Percentiles rank a stretch among this genome's conserved stretches.
Conservation (phyloP, 352 stramenopile species). For the Phytophthora crassamura region DNA sequence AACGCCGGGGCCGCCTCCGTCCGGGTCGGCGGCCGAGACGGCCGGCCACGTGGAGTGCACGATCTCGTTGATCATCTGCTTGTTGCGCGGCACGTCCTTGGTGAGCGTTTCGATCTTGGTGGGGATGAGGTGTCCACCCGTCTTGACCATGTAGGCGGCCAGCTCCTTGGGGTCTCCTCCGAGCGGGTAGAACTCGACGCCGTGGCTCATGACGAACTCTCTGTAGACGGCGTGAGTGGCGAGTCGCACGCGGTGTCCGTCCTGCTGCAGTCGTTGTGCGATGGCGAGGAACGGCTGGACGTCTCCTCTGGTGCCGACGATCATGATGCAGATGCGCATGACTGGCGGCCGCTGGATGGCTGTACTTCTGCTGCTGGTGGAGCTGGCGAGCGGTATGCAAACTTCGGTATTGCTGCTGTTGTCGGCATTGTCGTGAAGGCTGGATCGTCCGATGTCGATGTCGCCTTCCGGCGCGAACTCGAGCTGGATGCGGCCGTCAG, state of each 20-base stretch:
- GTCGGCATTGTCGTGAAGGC: not conserved
- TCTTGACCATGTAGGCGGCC: constrained; percentile 92
- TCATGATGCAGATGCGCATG: constrained; percentile 80
- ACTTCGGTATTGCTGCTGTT: not conserved
- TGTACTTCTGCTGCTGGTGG: not conserved
- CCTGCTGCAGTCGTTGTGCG: constrained; percentile 66
- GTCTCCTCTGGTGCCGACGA: constrained; percentile 76
- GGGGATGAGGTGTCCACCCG: constrained; percentile 73
- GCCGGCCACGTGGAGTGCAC: constrained; percentile 87
- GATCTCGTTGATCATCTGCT: constrained; percentile 91
- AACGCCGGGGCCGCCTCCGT: constrained; percentile 50
- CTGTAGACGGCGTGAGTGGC: constrained; percentile 89
- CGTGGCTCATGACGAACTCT: constrained; percentile 67
- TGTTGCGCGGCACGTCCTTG: constrained; percentile 80
- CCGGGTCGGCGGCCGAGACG: constrained; percentile 72
- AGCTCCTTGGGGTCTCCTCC: constrained; percentile 71
- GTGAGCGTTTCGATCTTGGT: constrained; percentile 65
- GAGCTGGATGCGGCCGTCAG: constrained; percentile 41
- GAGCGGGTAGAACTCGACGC: constrained; percentile 75
- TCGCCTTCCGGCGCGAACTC: constrained; percentile 34
- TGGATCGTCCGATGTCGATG: constrained; percentile 18
- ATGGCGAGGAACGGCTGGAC: constrained; percentile 78
- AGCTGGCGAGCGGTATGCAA: not conserved
- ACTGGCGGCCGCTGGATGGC: constrained; percentile 8
- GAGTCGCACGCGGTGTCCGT: constrained; percentile 91